Conservation (phyloP, 2,329 filamentous ascomycete species). For the Pseudocercospora macadamiae region DNA sequence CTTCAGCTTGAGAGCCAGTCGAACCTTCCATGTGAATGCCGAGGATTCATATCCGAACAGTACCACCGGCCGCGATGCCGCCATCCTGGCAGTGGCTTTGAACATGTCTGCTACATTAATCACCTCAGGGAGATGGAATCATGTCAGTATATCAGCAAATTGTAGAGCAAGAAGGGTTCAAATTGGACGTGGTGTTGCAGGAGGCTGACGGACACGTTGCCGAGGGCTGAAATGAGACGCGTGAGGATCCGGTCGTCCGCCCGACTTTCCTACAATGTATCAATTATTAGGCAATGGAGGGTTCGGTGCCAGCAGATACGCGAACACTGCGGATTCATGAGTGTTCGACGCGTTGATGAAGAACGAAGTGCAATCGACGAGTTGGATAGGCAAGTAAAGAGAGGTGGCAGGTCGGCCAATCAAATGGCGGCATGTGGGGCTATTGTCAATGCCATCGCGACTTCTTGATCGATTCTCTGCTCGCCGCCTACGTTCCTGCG, state of each 20-base stretch:
- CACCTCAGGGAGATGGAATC: not conserved
- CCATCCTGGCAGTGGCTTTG: not conserved
- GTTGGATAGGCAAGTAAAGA: no score
- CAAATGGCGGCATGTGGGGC: no score
- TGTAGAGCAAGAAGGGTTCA: not conserved
- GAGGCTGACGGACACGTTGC: not conserved
- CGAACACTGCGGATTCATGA: not conserved
- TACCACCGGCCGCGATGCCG: slow-evolving; percentile 21
- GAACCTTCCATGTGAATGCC: slow-evolving; percentile 40
- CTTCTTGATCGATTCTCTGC: no score
- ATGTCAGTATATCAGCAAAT: not conserved
- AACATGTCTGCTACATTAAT: not conserved
- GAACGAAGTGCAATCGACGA: no score
- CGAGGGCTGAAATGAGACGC: not conserved
- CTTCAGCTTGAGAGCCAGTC: slow-evolving; percentile 41
- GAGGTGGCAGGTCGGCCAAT: no score
- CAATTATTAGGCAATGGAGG: not conserved
- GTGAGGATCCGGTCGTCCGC: not conserved
- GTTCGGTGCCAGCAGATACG: not conserved
- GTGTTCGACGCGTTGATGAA: no score
- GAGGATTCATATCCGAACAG: slow-evolving; percentile 33
- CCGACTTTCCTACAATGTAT: not conserved
- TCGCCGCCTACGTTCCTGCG: no score
- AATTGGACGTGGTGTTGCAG: not conserved
- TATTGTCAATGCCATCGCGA: no score